Evolutionary conservation across 306 rosid species (phyloP).

Genomic region (Lathyrus tuberosus): DNA sequence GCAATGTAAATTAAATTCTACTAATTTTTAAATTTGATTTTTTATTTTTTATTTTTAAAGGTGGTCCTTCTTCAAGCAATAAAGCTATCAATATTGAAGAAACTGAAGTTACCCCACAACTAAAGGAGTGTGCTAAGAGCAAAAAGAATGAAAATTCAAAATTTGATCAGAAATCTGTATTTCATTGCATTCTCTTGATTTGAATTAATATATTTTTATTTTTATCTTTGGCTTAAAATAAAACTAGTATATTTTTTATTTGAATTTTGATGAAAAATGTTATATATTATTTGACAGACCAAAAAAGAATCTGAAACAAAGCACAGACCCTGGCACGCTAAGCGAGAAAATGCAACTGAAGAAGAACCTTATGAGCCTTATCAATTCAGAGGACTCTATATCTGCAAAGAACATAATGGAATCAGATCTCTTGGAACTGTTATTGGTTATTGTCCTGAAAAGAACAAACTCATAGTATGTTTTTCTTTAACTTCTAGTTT

Average conservation of each 20-base stretch:
- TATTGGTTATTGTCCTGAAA: neutral
- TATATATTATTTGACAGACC: neutral
- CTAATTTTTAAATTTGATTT: neutral
- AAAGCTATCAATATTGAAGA: neutral
- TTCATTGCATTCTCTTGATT: neutral
- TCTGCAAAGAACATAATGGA: conserved; percentile 20
- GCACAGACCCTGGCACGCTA: neutral
- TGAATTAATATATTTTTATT: neutral
- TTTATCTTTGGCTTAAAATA: neutral
- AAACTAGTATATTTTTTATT: neutral
- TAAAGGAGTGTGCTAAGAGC: neutral
- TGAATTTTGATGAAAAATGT: neutral
- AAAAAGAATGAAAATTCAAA: neutral
- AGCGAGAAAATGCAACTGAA: neutral
- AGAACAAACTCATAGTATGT: conserved; percentile 9
- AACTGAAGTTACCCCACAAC: neutral
- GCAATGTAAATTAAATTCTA: neutral
- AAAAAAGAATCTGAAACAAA: neutral
- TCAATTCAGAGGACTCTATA: neutral
- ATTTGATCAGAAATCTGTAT: neutral
- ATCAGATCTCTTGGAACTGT: neutral
- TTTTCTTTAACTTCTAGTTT: neutral
- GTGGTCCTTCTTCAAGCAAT: neutral
- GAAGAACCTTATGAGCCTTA: neutral
- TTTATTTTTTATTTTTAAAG: neutral